Evolutionary conservation across 2,329 filamentous ascomycete genomes (phyloP).

Genomic region (Exophiala alcalophila): DNA sequence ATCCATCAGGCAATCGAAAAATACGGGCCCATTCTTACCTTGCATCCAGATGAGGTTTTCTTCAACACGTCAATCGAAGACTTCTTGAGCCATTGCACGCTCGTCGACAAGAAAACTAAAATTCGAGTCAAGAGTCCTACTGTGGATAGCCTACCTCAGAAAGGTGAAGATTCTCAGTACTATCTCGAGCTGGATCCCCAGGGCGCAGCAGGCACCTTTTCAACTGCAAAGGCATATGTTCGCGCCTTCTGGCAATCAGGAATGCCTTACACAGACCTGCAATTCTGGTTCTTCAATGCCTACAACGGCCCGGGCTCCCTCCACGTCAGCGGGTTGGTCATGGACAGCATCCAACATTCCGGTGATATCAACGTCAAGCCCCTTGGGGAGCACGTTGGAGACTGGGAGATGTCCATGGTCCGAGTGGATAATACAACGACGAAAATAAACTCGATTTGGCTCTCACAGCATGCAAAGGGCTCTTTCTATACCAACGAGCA

Average conservation of each 20-base stretch:
- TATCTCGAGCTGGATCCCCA: slow-evolving; percentile 8
- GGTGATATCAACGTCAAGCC: slow-evolving; percentile 16
- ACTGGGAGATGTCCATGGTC: slow-evolving; percentile 20
- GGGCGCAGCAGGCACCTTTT: slow-evolving; percentile 9
- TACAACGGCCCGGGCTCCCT: slow-evolving; percentile 18
- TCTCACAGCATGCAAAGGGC: slow-evolving; percentile 14
- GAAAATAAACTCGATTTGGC: slow-evolving; percentile 13
- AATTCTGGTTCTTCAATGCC: slow-evolving; percentile 22
- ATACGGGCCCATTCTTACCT: slow-evolving; percentile 14
- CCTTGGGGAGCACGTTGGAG: slow-evolving; percentile 16
- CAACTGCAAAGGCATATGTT: slow-evolving; percentile 16
- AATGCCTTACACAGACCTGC: slow-evolving; percentile 17
- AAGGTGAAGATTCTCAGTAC: slow-evolving; percentile 11
- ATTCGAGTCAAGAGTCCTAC: slow-evolving; percentile 1
- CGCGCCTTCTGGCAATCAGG: slow-evolving; percentile 18
- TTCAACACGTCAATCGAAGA: slow-evolving; percentile 17
- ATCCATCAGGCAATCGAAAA: slow-evolving; percentile 6
- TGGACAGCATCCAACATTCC: slow-evolving; percentile 14
- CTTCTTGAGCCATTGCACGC: slow-evolving; percentile 11
- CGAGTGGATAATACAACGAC: slow-evolving; percentile 14
- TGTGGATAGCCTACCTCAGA: slow-evolving; percentile 5
- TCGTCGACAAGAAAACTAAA: slow-evolving; percentile 14
- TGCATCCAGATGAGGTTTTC: slow-evolving; percentile 14
- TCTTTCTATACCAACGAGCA: slow-evolving; percentile 14
- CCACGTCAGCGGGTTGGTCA: slow-evolving; percentile 13